Evolutionary conservation across 305 asterid species (phyloP).

Genomic region (Lippia alba): DNA sequence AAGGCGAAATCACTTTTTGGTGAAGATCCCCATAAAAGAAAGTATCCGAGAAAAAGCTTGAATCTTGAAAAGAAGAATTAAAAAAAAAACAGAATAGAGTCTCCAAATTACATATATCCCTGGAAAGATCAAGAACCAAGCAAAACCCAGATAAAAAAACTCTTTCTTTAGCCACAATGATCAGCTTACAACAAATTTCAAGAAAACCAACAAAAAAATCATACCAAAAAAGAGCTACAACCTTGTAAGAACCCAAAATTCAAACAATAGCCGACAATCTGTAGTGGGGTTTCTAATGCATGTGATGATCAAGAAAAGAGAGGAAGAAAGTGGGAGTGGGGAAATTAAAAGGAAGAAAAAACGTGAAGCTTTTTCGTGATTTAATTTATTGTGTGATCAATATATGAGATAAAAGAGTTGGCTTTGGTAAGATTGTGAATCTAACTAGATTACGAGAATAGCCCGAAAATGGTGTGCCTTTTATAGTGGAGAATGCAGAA

Average conservation of each 20-base stretch:
- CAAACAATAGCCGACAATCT: background rate
- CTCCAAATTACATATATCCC: background rate
- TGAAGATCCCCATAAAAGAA: conserved; percentile 35
- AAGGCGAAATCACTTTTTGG: conserved; percentile 29
- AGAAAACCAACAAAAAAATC: conserved; percentile 4
- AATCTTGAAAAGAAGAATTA: conserved; percentile 26
- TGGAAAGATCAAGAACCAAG: background rate
- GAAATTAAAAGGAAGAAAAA: background rate
- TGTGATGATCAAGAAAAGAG: conserved; percentile 24
- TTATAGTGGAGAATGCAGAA: background rate
- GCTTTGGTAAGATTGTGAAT: conserved; percentile 18
- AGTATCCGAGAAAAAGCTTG: conserved; percentile 27
- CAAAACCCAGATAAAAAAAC: conserved; percentile 33
- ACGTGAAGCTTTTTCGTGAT: background rate
- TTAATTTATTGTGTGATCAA: background rate
- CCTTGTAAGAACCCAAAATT: conserved; percentile 12
- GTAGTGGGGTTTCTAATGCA: conserved; percentile 21
- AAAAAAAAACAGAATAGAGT: background rate
- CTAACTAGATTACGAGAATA: conserved; percentile 5
- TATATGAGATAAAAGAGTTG: background rate
- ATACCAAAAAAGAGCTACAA: background rate
- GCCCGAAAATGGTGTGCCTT: conserved; percentile 5
- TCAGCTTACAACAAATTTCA: background rate
- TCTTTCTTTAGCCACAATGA: conserved; percentile 19
- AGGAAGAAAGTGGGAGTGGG: conserved; percentile 2